Base-by-base conservation (phyloP, 768 basidiomycete species). In the Mycena maculata region DNA sequence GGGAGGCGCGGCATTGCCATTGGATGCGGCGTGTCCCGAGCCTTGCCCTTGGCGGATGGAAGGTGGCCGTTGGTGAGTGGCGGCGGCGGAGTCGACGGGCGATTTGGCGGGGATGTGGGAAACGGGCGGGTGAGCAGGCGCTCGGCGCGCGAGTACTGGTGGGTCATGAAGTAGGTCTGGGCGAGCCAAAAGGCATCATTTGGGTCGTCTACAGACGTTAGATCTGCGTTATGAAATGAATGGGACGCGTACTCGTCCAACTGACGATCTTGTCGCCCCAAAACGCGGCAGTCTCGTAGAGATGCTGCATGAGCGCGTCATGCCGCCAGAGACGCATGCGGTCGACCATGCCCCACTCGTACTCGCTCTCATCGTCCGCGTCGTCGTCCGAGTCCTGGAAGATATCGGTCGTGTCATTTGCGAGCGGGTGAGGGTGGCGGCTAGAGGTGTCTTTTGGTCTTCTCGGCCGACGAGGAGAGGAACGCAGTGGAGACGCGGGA, bases 131-230 rank as follows among this genome's bases (percentile, higher is more conserved):
- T 95, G 49, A 99, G 86, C 28, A 99, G 84, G 49, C 92, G 88
- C 77, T 98, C 95, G 12, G 98, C 96, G 50, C 96, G 93, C 10
- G 95, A 91, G 79, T 97, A 99, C 67, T 98, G 94, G 72, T 96
- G 91, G 3, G 92, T 96, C 84, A 96, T 92, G 77, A 99, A 99
- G 78, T 96, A 95, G 0, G 93, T 95, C 77, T 99, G 98, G 3
- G 98, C 96, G 23, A 99, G 88, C 98, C 98, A 99, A 79, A 99
- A 99, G 15, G 96, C 98, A 78, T 99, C 98, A 76, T 98, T 98
- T 31, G 96, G 92, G 74, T 99, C 95, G 68, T 91, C 97, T 97
- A 39, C 22, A 63, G 60, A 33, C 60, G 54, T 56, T 67, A 67
- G 53, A 16, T 27, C 33, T 16, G 28, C 48, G 36, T 48, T n/a